A percentile compares a stretch with the other conserved stretches of the same genome.
Evolutionary conservation across 2,329 filamentous ascomycete genomes (phyloP).

Genomic region (Dothidotthia symphoricarpi): DNA sequence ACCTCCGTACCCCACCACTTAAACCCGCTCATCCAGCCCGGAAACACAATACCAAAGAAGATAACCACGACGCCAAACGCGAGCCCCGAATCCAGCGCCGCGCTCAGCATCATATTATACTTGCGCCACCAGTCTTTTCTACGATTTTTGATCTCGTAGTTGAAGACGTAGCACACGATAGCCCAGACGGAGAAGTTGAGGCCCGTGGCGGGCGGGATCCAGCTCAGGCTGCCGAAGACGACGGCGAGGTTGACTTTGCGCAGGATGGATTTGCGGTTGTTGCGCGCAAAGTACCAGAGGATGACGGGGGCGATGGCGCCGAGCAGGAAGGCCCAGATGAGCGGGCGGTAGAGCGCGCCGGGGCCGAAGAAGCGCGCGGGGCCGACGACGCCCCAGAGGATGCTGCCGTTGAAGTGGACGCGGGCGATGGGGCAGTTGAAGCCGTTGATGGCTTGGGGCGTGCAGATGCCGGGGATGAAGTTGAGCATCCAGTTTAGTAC

Average conservation of each 20-base stretch:
- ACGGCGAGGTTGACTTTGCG: slow-evolving; percentile 80
- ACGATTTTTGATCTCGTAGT: slow-evolving; percentile 68
- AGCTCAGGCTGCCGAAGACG: slow-evolving; percentile 76
- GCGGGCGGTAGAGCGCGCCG: slow-evolving; percentile 68
- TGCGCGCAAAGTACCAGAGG: slow-evolving; percentile 68
- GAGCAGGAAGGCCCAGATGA: slow-evolving; percentile 79
- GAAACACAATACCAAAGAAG: slow-evolving; percentile 84
- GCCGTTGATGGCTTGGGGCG: slow-evolving; percentile 74
- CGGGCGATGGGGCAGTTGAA: slow-evolving; percentile 85
- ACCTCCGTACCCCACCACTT: slow-evolving; percentile 88
- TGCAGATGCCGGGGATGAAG: slow-evolving; percentile 75
- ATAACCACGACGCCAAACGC: slow-evolving; percentile 80
- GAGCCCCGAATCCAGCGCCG: slow-evolving; percentile 77
- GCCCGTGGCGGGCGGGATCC: slow-evolving; percentile 80
- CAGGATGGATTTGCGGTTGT: slow-evolving; percentile 59
- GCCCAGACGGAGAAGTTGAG: slow-evolving; percentile 89
- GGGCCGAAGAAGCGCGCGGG: slow-evolving; percentile 79
- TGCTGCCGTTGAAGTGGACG: slow-evolving; percentile 87
- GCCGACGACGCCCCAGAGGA: slow-evolving; percentile 86
- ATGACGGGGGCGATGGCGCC: slow-evolving; percentile 72
- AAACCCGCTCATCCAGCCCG: slow-evolving; percentile 69
- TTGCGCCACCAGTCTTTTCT: slow-evolving; percentile 81
- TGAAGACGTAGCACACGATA: slow-evolving; percentile 81
- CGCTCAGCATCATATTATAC: slow-evolving; percentile 85
- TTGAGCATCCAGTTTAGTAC: slow-evolving; percentile 89